These are phyloP conservation scores for Glebionis coronaria DNA, from an alignment of 129 eudicot genomes.

Conservation along the genomic window DNA sequence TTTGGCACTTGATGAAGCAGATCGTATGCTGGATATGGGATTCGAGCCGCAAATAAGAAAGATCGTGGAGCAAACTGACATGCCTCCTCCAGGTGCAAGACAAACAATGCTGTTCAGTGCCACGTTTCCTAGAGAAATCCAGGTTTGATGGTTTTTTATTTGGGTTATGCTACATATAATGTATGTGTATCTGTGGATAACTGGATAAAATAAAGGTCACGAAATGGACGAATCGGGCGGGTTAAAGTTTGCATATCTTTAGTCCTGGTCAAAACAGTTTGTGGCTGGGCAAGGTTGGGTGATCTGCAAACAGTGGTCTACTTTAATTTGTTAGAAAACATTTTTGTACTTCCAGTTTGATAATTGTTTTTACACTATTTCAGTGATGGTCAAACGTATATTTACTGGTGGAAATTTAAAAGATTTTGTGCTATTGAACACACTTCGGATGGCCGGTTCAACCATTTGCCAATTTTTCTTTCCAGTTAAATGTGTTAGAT, in stretches of 20 bases:
- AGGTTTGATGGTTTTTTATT: conserved; percentile 29
- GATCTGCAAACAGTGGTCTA: no score
- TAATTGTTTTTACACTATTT: no score
- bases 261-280: no score
- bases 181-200: no score
- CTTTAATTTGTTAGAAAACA: no score
- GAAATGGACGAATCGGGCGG: no score
- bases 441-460: neutral
- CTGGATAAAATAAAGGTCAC: no score
- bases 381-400: no score
- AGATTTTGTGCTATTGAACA: neutral
- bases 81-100: conserved; percentile 56
- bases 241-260: no score
- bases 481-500: neutral
- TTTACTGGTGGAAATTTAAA: no score
- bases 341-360: no score
- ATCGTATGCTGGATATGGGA: conserved; percentile 65
- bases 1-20: conserved; percentile 61
- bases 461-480: neutral
- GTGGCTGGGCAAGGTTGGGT: no score
- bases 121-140: conserved; percentile 59
- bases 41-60: conserved; percentile 57
- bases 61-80: conserved; percentile 51
- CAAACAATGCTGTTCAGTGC: conserved; percentile 72
- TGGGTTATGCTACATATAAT: neutral